Base-by-base conservation (phyloP, 179 eudicot genomes). In the Corrigiola litoralis region DNA sequence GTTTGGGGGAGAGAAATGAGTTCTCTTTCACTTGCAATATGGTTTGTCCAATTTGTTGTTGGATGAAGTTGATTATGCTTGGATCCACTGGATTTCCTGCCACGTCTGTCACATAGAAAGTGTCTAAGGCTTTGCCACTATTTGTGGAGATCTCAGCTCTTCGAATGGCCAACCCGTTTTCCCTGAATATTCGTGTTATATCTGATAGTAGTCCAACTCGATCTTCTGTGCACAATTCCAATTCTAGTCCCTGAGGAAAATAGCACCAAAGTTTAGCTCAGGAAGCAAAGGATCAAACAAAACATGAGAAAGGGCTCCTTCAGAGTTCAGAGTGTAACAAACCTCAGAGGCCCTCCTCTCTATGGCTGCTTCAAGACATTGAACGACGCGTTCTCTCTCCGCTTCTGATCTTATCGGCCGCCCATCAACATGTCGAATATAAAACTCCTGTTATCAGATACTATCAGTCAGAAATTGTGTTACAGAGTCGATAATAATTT, bases 311-410 rank as follows among this genome's bases (percentile, higher is more conserved):
- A 20, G 2, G 18, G 40, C 16, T 53, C 41, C 14, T 8, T 38
- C 38, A 12, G 50, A 73, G 20, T 8, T 38, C 38, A 12, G 50
- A 73, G 20, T 25, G 57, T 40, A 63, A 57, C 66, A 49, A 58
- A 83, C 99, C 85, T 86, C 99, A 31, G 83, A 81, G 49, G 80
- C 81, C 65, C 97, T 72, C 68, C 99, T 79, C 71, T 89, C 81
- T 18, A 91, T 81, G 24, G 97, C 97, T 10, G 97, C 99, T 80
- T 90, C 89, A 36, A 95, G 92, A 68, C 99, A 95, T 57, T 88
- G 84, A 44, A 85, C 66, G 14, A 88, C 87, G 37, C 90, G 86
- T 44, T 86, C 90, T 51, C 85, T 61, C 77, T 91, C 99, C 18
- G 85, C 99, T 73, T 88, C 95, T 6, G 85, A 86, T 59, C 80